These are phyloP conservation scores for Suillus subalutaceus DNA, from an alignment of 768 basidiomycete species.

Conservation along the genomic window DNA sequence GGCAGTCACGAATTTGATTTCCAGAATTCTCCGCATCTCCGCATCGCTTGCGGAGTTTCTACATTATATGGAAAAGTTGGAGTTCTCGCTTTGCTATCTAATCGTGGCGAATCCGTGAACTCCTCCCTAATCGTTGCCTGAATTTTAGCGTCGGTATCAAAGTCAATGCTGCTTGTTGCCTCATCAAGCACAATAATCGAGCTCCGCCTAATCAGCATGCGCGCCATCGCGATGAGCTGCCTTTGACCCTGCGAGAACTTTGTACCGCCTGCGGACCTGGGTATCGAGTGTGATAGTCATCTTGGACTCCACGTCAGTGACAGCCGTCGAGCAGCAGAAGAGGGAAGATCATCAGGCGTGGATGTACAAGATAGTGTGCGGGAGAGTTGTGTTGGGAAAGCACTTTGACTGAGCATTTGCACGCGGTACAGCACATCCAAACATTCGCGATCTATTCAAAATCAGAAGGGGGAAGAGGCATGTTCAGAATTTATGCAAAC, in stretches of 20 bases:
- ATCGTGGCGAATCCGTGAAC: conserved; percentile 77
- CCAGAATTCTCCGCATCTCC: too few species aligned
- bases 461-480: too few species aligned
- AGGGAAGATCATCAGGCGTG: conserved; percentile 46
- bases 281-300: conserved; percentile 68
- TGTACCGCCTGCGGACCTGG: conserved; percentile 80
- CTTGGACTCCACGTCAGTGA: conserved; percentile 60
- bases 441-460: conserved; percentile 78
- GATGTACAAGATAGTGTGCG: conserved; percentile 47
- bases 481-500: too few species aligned
- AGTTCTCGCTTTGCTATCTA: too few species aligned
- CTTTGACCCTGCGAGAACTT: conserved; percentile 95
- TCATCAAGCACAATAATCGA: conserved; percentile 80
- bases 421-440: conserved; percentile 82
- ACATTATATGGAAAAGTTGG: too few species aligned
- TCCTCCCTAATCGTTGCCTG: conserved; percentile 87
- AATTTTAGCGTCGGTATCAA: conserved; percentile 88
- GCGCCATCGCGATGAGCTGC: conserved; percentile 86
- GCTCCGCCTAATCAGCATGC: conserved; percentile 72
- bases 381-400: conserved; percentile 56
- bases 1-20: too few species aligned
- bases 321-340: conserved; percentile 44
- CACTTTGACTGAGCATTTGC: conserved; percentile 65
- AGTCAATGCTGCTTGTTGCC: conserved; percentile 85
- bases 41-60: too few species aligned